Evolutionary conservation across 768 basidiomycete species (phyloP).

Genomic region (Suillus placidus): DNA sequence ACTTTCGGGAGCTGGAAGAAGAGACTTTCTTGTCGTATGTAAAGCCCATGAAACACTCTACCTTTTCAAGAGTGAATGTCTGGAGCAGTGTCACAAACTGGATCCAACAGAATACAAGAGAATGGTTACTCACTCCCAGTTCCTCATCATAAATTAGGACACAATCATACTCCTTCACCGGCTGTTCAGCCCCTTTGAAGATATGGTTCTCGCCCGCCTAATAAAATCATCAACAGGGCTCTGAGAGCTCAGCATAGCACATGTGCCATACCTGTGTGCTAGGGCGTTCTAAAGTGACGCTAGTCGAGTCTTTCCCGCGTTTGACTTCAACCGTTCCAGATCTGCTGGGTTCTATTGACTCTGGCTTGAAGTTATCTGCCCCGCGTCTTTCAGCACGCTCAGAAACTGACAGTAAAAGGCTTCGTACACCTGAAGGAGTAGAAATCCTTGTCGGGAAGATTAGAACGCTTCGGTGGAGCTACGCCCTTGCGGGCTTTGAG

Average conservation of each 20-base stretch:
- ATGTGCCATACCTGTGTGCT: slow-evolving; percentile 57
- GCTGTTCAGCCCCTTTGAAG: slow-evolving; percentile 59
- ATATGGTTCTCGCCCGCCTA: slow-evolving; percentile 56
- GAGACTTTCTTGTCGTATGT: slow-evolving; percentile 51
- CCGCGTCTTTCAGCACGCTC: slow-evolving; percentile 2
- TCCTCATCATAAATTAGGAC: slow-evolving; percentile 82
- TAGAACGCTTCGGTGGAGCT: slow-evolving; percentile 42
- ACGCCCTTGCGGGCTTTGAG: slow-evolving; percentile 69
- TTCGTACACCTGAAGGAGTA: slow-evolving; percentile 77
- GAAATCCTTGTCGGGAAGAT: slow-evolving; percentile 67
- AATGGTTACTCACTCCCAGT: slow-evolving; percentile 51
- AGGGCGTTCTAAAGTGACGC: slow-evolving; percentile 64
- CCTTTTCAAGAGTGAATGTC: slow-evolving; percentile 75
- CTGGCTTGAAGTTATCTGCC: slow-evolving; percentile 77
- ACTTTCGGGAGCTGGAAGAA: slow-evolving; percentile 27
- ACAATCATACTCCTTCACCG: slow-evolving; percentile 72
- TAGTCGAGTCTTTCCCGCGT: slow-evolving; percentile 52
- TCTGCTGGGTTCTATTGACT: slow-evolving; percentile 64
- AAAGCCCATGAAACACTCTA: slow-evolving; percentile 66
- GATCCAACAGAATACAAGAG: slow-evolving; percentile 8
- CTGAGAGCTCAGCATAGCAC: neutral
- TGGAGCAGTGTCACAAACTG: slow-evolving; percentile 33
- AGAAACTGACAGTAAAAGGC: slow-evolving; percentile 1
- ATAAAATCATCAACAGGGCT: slow-evolving; percentile 2
- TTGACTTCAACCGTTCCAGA: slow-evolving; percentile 68